Conservation (phyloP, 1,139 yeast species). For the Hansenula lynferdii region DNA sequence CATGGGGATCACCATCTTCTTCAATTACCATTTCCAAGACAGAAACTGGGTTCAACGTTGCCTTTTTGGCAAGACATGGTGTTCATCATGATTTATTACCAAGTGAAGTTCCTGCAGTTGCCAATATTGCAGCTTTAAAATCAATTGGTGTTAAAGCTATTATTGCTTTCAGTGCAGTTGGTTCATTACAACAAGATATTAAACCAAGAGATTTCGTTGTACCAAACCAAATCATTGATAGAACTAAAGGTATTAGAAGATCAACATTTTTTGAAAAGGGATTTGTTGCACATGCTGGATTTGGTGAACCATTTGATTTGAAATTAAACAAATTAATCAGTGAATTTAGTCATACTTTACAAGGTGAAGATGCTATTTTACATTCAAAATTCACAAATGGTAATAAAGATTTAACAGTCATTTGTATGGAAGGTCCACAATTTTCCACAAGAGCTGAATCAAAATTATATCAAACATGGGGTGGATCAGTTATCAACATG, state of each 20-base stretch:
- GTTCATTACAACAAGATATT: conserved; percentile 85
- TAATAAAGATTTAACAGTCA: conserved; percentile 62
- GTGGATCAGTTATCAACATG: conserved; percentile 96
- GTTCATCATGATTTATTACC: conserved; percentile 85
- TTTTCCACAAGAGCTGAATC: conserved; percentile 98
- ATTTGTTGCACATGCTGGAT: conserved; percentile 94
- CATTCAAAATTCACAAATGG: conserved; percentile 22
- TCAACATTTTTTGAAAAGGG: conserved; percentile 90
- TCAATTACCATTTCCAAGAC: conserved; percentile 87
- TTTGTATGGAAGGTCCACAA: conserved; percentile 99
- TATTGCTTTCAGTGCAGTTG: conserved; percentile 93
- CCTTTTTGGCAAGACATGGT: conserved; percentile 95
- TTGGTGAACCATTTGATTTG: conserved; percentile 93
- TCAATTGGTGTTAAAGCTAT: conserved; percentile 81
- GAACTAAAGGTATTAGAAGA: conserved; percentile 93
- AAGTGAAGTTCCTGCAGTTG: conserved; percentile 85
- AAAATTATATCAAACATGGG: conserved; percentile 79
- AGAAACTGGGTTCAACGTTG: conserved; percentile 74
- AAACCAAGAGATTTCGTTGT: conserved; percentile 92
- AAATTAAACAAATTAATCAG: conserved; percentile 62
- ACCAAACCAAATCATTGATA: conserved; percentile 93
- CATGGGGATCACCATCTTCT: conserved; percentile 97
- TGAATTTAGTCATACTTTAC: conserved; percentile 50
- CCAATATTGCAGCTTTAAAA: conserved; percentile 95
- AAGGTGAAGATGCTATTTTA: conserved; percentile 36